Percentiles rank a stretch among this genome's conserved stretches.
phyloP scores from a whole-genome alignment of 257 asterid genomes.

The Lycium barbarum region DNA sequence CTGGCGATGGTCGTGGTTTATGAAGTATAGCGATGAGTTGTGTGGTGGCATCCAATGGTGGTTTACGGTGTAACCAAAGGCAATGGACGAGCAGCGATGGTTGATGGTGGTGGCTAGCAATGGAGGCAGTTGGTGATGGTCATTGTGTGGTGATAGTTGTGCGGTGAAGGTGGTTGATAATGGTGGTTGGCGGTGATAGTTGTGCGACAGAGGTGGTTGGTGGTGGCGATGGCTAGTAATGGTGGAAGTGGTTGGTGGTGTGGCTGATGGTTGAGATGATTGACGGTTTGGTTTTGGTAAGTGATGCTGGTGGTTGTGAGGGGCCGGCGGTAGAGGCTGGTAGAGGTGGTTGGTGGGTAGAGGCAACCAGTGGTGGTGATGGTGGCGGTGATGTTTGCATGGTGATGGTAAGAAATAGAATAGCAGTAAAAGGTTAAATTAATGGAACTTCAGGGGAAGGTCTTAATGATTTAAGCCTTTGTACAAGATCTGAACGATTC shows the following conservation, averaged over 20 bases:
- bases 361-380: background rate
- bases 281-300: background rate
- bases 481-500: background rate
- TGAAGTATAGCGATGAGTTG: background rate
- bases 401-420: background rate
- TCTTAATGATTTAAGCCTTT: background rate
- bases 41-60: background rate
- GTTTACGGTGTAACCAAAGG: background rate
- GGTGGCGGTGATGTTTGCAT: background rate
- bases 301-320: background rate
- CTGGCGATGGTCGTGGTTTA: background rate
- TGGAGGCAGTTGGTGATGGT: background rate
- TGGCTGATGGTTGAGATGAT: background rate
- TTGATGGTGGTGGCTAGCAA: background rate
- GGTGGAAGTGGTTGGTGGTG: background rate
- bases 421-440: background rate
- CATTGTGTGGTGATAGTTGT: background rate
- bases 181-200: background rate
- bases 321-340: background rate
- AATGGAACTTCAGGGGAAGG: background rate
- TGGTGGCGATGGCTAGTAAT: background rate
- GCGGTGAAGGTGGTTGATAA: background rate
- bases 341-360: background rate
- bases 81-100: background rate
- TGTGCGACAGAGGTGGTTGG: background rate